These are phyloP conservation scores for Suzukiozyma palmioleophila DNA, from an alignment of 1,139 yeast species.

Conservation along the genomic window DNA sequence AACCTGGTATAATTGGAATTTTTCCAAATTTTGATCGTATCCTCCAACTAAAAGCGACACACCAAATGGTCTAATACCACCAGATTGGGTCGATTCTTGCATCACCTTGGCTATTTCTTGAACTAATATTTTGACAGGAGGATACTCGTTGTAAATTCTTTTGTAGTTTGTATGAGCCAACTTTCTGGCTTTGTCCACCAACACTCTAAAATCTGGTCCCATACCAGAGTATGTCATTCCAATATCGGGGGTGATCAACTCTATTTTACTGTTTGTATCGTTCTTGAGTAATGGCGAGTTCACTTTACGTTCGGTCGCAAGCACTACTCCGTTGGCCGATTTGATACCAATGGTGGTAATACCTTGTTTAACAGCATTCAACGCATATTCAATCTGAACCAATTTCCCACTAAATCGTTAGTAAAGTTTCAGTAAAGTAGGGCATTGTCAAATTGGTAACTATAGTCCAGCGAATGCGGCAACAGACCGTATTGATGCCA, in stretches of 20 bases:
- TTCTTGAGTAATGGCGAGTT: conserved; percentile 72
- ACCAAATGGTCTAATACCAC: conserved; percentile 98
- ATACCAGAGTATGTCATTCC: conserved; percentile 97
- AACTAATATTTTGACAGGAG: conserved; percentile 91
- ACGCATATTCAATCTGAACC: conserved; percentile 96
- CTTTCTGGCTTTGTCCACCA: conserved; percentile 90
- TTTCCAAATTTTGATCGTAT: conserved; percentile 73
- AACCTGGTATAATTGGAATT: conserved; percentile 84
- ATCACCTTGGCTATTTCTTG: conserved; percentile 93
- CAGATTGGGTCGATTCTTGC: conserved; percentile 98
- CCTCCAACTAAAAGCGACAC: conserved; percentile 94
- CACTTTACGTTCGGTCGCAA: conserved; percentile 94
- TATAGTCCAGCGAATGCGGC: too few relatives aligned
- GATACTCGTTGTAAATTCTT: conserved; percentile 91
- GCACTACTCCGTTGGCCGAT: conserved; percentile 92
- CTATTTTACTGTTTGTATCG: conserved; percentile 75
- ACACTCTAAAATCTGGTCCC: conserved; percentile 98
- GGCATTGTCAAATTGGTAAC: too few relatives aligned
- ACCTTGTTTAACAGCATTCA: conserved; percentile 97
- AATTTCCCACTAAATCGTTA: conserved; percentile 73
- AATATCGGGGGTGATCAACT: conserved; percentile 86
- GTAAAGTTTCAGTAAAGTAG: conserved; percentile 4
- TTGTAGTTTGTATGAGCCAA: conserved; percentile 91
- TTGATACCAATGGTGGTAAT: conserved; percentile 96
- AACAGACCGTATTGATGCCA: too few relatives aligned